A percentile compares a stretch with the other conserved stretches of the same genome.
Evolutionary conservation across 2,329 filamentous ascomycete species (phyloP).

Genomic region (Aureobasidium vineae): DNA sequence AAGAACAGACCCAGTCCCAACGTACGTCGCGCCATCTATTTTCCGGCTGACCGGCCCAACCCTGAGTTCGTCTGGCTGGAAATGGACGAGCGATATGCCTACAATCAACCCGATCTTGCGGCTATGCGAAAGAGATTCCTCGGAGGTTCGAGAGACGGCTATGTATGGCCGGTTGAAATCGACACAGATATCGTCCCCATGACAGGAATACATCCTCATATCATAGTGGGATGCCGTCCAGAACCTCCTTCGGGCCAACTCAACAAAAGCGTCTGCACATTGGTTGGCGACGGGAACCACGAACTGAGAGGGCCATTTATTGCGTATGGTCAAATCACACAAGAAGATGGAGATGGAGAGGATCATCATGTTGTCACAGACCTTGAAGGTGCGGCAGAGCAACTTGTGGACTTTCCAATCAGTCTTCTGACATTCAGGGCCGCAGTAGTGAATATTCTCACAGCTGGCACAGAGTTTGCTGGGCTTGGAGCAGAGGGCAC

Average conservation of each 20-base stretch:
- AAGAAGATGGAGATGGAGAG: neutral
- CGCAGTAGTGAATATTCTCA: neutral
- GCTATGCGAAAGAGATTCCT: neutral
- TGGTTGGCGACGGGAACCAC: neutral
- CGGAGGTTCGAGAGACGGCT: neutral
- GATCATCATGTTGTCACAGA: neutral
- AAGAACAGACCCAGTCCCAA: neutral
- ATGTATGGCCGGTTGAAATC: neutral
- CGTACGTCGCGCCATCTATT: neutral
- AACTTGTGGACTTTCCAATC: neutral
- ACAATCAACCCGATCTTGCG: neutral
- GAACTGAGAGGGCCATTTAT: neutral
- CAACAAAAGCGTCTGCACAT: neutral
- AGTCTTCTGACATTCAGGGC: neutral
- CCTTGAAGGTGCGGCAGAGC: neutral
- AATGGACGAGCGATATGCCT: neutral
- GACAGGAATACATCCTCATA: neutral
- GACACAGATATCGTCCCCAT: neutral
- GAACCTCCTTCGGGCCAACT: neutral
- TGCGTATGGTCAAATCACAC: neutral
- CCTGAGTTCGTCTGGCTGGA: neutral
- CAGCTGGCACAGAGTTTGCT: neutral
- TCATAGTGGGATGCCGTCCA: neutral
- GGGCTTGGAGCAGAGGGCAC: neutral
- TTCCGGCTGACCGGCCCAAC: neutral